Conservation (phyloP, 257 asterid genomes). For the Striga asiatica region DNA sequence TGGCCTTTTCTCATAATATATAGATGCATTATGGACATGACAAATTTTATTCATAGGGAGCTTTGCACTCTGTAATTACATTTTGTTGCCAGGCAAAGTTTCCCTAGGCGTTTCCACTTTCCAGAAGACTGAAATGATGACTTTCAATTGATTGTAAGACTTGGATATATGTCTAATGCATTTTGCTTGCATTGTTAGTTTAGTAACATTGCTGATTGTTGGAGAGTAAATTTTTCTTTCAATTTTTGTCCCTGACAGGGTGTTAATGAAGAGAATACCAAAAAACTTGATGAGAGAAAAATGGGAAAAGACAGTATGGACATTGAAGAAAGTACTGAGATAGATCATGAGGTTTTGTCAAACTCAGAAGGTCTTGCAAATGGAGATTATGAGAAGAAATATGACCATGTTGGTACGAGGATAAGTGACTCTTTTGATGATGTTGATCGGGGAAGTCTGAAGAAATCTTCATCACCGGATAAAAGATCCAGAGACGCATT, state of each 20-base stretch:
- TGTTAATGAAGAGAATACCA: conserved; percentile 17
- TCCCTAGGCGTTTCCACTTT: conserved; percentile 45
- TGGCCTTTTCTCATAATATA: conserved; percentile 15
- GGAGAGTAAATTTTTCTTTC: conserved; percentile 1
- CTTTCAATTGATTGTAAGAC: conserved; percentile 73
- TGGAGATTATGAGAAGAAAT: conserved; percentile 22
- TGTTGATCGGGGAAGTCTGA: conserved; percentile 20
- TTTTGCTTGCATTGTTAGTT: conserved; percentile 21
- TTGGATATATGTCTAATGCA: conserved; percentile 29
- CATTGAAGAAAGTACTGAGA: conserved; percentile 28
- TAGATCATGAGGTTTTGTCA: conserved; percentile 22
- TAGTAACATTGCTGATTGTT: conserved; percentile 10
- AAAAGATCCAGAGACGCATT: conserved; percentile 21
- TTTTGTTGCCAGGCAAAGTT: conserved; percentile 56
- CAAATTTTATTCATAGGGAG: conserved; percentile 34
- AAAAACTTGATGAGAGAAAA: conserved; percentile 17
- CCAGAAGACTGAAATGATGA: conserved; percentile 78
- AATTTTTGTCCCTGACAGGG: conserved; percentile 30
- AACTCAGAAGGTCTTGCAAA: conserved; percentile 25
- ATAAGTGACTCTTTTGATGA: conserved; percentile 19
- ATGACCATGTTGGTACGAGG: conserved; percentile 13
- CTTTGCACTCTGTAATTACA: conserved; percentile 30
- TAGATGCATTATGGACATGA: conserved; percentile 32
- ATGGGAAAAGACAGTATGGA: conserved; percentile 21
- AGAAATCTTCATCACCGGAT: conserved; percentile 28